phyloP scores from a whole-genome alignment of 176 grass and related monocot species.

The Avena eriantha region DNA sequence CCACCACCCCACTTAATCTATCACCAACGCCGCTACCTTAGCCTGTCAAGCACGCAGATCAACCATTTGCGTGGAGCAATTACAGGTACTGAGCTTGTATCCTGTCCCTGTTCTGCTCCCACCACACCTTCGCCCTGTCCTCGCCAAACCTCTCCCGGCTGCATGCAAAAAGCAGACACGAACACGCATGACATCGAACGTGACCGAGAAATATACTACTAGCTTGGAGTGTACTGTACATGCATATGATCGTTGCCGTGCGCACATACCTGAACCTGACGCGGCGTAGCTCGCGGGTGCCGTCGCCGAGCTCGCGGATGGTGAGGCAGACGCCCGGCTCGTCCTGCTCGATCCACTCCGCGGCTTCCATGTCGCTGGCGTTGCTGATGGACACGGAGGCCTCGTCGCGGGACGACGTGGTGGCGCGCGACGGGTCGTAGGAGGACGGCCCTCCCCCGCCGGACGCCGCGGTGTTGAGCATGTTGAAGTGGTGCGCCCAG shows the following conservation, averaged over 20 bases:
- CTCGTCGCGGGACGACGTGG: slow-evolving; percentile 87
- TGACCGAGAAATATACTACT: background rate
- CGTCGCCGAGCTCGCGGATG: slow-evolving; percentile 91
- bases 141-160: slow-evolving; percentile 96
- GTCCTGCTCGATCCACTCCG: slow-evolving; percentile 92
- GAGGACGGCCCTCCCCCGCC: slow-evolving; percentile 47
- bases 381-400: slow-evolving; percentile 95
- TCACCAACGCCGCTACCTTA: slow-evolving; percentile 21
- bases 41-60: slow-evolving; percentile 20
- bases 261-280: slow-evolving; percentile 75
- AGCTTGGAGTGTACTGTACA: background rate
- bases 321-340: slow-evolving; percentile 95
- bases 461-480: slow-evolving; percentile 51
- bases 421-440: slow-evolving; percentile 72
- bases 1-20: slow-evolving; percentile 41
- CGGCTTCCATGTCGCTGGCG: slow-evolving; percentile 72
- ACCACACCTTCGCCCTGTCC: slow-evolving; percentile 91
- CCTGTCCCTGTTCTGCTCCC: slow-evolving; percentile 91
- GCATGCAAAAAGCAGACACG: slow-evolving; percentile 28
- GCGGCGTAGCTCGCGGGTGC: slow-evolving; percentile 89
- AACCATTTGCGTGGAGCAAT: background rate
- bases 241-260: background rate
- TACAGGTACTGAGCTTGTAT: slow-evolving; percentile 90
- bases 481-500: slow-evolving; percentile 72
- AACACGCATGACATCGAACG: background rate